phyloP scores from a whole-genome alignment of 192 early-diverging fungal species.

The Coemansia sp. region DNA sequence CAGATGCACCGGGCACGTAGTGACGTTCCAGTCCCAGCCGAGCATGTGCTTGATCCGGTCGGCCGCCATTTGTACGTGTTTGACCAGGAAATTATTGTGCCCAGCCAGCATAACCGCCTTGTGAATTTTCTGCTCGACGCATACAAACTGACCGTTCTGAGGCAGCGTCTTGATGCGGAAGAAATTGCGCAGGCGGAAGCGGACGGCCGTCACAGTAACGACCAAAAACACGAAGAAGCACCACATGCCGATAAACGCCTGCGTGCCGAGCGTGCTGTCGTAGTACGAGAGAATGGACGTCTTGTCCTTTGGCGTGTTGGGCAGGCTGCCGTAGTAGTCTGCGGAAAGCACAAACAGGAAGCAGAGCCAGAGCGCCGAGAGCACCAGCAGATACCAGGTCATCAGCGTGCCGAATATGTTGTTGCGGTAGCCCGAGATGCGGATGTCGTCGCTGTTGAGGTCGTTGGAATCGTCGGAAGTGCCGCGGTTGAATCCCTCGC shows the following conservation, averaged over 20 bases:
- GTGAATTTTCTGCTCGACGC: constrained; percentile 41
- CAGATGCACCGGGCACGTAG: constrained; percentile 39
- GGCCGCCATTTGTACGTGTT: constrained; percentile 15
- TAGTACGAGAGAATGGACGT: constrained; percentile 31
- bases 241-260: constrained; percentile 55
- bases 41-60: constrained; percentile 11
- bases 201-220: constrained; percentile 25
- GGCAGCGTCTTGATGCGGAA: constrained; percentile 52
- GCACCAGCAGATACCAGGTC: constrained; percentile 30
- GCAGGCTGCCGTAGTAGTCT: constrained; percentile 47
- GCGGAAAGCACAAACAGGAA: constrained; percentile 40
- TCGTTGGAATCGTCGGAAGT: constrained; percentile 9
- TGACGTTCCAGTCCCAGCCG: constrained; percentile 43
- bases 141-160: constrained; percentile 38
- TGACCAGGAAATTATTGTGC: constrained; percentile 14
- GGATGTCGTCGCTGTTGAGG: constrained; percentile 20
- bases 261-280: constrained; percentile 27
- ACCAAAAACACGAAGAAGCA: constrained; percentile 50
- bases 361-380: constrained; percentile 34
- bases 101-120: constrained; percentile 39
- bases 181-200: constrained; percentile 47
- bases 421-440: constrained; percentile 46
- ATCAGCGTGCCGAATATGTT: constrained; percentile 43
- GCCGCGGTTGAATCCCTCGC: neutral
- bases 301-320: constrained; percentile 2